Percentiles rank a stretch among this genome's conserved stretches.
Conservation (phyloP, 1,284 basidiomycete species). For the Cystobasidium pallidum region DNA sequence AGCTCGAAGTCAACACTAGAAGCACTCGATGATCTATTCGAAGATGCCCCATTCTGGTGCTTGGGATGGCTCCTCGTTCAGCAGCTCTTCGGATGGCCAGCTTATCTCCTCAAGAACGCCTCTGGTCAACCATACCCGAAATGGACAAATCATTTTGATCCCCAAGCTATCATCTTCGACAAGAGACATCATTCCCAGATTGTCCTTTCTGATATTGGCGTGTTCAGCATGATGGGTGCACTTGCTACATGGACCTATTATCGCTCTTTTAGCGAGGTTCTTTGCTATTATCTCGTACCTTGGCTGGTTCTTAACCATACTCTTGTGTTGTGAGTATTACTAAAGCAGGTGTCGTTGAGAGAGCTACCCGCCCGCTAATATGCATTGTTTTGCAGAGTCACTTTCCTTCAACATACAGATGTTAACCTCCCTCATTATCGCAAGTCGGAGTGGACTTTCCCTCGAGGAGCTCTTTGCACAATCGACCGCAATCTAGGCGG, state of each 20-base stretch:
- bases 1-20: conserved; percentile 61
- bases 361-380: background rate
- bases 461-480: conserved; percentile 90
- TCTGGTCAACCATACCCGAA: conserved; percentile 88
- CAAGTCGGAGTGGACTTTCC: conserved; percentile 86
- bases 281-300: conserved; percentile 80
- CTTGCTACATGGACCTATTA: conserved; percentile 65
- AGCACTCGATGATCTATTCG: conserved; percentile 83
- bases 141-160: conserved; percentile 82
- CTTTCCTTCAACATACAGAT: conserved; percentile 89
- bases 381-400: conserved; percentile 46
- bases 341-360: conserved; percentile 54
- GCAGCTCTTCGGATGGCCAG: conserved; percentile 81
- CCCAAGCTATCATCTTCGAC: conserved; percentile 82
- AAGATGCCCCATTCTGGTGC: conserved; percentile 87
- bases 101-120: conserved; percentile 82
- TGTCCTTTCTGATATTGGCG: conserved; percentile 81
- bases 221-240: conserved; percentile 70
- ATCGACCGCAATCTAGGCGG: conserved; percentile 71
- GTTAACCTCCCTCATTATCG: conserved; percentile 93
- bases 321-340: conserved; percentile 75
- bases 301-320: conserved; percentile 88
- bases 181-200: conserved; percentile 73
- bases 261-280: conserved; percentile 73
- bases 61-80: conserved; percentile 68